Percentiles rank a stretch among this genome's conserved stretches.
Conservation (phyloP, 2,329 filamentous ascomycete genomes). For the Ophiocordyceps camponoti-saundersi region DNA sequence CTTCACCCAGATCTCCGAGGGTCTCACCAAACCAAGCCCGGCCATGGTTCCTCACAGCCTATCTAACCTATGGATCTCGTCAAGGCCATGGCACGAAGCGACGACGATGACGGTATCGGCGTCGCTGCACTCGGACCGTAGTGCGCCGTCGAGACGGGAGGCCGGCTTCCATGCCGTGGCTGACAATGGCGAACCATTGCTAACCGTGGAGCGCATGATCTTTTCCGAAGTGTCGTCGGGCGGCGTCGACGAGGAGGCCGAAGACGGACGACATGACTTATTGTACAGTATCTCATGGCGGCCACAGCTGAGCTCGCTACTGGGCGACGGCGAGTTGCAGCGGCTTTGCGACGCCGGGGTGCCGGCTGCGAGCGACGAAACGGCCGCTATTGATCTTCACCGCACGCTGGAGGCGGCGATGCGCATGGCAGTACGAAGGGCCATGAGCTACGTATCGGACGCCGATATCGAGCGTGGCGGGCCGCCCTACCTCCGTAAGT, state of each 20-base stretch:
- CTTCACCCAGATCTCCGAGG: not conserved
- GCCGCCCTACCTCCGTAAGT: not conserved
- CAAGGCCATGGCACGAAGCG: not conserved
- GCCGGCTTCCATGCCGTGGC: not conserved
- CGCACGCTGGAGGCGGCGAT: not conserved
- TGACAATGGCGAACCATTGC: not conserved
- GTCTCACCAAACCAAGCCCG: not conserved
- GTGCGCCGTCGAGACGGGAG: not conserved
- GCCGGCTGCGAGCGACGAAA: not conserved
- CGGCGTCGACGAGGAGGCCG: not conserved
- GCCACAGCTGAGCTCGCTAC: not conserved
- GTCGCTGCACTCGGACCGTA: not conserved
- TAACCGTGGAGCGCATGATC: not conserved
- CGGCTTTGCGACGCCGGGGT: not conserved
- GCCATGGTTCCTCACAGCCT: not conserved
- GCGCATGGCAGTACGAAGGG: not conserved
- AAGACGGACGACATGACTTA: not conserved
- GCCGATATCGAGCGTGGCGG: not conserved
- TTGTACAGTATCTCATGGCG: not conserved
- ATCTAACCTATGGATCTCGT: not conserved
- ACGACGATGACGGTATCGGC: not conserved
- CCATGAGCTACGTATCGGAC: not conserved
- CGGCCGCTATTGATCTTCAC: not conserved
- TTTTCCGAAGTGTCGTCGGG: not conserved
- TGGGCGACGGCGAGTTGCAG: not conserved